Conservation (phyloP, 1,139 yeast species). For the Nakaseomyces kungkrabaensis region DNA sequence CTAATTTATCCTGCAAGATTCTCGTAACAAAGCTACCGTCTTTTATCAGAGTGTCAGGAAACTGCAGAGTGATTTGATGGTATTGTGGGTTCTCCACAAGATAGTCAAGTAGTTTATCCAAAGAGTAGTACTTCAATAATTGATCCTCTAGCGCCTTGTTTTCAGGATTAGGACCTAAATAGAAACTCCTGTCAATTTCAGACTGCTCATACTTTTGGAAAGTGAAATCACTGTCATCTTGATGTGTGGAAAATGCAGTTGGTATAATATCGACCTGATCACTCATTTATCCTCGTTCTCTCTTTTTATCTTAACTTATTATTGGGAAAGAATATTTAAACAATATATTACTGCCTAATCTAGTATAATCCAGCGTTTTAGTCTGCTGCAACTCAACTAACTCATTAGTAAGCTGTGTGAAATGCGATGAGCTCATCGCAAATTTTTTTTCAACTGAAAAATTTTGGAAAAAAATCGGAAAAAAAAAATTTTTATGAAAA, state of each 20-base stretch:
- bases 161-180: conserved; percentile 27
- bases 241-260: conserved; percentile 52
- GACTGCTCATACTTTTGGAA: conserved; percentile 33
- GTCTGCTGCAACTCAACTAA: no score
- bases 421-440: conserved; percentile 1
- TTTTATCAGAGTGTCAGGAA: conserved; percentile 70
- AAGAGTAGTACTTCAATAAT: conserved; percentile 42
- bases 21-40: conserved; percentile 69
- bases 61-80: conserved; percentile 66
- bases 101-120: conserved; percentile 37
- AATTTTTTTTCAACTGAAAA: not conserved
- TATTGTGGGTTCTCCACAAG: conserved; percentile 33
- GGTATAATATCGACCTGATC: conserved; percentile 18
- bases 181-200: conserved; percentile 32
- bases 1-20: conserved; percentile 27
- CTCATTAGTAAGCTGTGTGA: not conserved
- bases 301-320: not conserved
- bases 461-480: not conserved
- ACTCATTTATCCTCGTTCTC: not conserved
- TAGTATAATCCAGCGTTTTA: no score
- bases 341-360: no score
- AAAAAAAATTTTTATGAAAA: no score
- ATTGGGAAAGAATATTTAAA: no score
- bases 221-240: conserved; percentile 43
- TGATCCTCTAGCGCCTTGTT: conserved; percentile 27